Evolutionary conservation across 805 yeast genomes (phyloP).

Genomic region (Cyberlindnera maritima): DNA sequence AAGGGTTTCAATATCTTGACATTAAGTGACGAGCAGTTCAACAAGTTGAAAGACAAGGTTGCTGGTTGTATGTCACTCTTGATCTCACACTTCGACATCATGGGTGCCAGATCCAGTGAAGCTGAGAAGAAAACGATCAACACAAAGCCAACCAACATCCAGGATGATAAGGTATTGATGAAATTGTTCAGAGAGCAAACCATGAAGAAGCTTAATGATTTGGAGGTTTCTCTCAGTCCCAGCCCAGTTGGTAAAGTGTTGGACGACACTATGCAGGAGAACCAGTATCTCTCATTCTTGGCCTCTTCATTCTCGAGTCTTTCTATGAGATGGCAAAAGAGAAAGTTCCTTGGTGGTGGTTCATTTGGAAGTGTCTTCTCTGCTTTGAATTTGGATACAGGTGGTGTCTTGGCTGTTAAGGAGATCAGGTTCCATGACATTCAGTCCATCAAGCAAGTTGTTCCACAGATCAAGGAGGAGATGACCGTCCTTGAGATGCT

Average conservation of each 20-base stretch:
- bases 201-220: constrained; percentile 56
- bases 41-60: constrained; percentile 69
- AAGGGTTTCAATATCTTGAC: constrained; percentile 85
- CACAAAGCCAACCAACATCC: constrained; percentile 42
- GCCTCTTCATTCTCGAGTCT: constrained; percentile 89
- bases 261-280: constrained; percentile 83
- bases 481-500: constrained; percentile 95
- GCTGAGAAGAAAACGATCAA: constrained; percentile 51
- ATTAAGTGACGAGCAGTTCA: constrained; percentile 73
- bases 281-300: constrained; percentile 78
- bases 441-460: constrained; percentile 77
- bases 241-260: constrained; percentile 76
- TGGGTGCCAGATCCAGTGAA: constrained; percentile 89
- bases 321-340: constrained; percentile 96
- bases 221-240: constrained; percentile 50
- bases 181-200: constrained; percentile 64
- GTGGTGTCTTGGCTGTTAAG: constrained; percentile 95
- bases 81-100: constrained; percentile 94
- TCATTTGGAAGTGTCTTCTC: constrained; percentile 93
- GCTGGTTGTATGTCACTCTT: constrained; percentile 92
- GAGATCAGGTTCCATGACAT: constrained; percentile 89
- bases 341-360: constrained; percentile 91
- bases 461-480: constrained; percentile 89
- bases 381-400: constrained; percentile 89
- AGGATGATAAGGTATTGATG: constrained; percentile 51